Evolutionary conservation across 768 basidiomycete genomes (phyloP), one percentile per base, ranked within the genome.

Genomic region (Tephrocybe rancida): DNA sequence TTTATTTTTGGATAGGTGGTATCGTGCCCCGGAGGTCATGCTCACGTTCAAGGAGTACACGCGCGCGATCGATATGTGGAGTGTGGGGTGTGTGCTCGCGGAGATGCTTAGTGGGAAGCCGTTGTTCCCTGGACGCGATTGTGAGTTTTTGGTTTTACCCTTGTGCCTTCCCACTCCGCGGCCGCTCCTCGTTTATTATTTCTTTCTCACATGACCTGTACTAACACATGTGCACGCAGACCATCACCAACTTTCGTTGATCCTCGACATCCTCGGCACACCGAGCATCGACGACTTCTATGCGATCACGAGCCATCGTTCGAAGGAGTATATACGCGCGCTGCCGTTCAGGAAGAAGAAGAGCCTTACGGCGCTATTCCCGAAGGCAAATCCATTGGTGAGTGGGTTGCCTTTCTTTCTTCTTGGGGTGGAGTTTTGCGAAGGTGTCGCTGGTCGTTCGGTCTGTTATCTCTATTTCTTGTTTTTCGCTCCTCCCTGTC

Each of bases 1-100:
- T 14, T 35, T n/a, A 19, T 29, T 11, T 14, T 26, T 9, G 5
- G 19, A 35, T 42, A 87, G 93, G 64, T 98, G 96, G 96, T 98
- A 98, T 67, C 86, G 96, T 26, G 96, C 96, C 0, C 96, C 96
- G 0, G 96, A 98, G 68, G 92, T 98, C 56, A 98, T 98, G 96
- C 81, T 98, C 30, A 96, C 93, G 0, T 98, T 97, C 77, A 94
- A 95, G 65, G 88, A 95, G 74, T 98, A 98, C 68, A 95, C 93
- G 5, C 82, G 83, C 29, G 88, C 88, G 0, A 90, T 92, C 68
- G 90, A 92, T 59, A 81, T 93, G 67, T 94, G 91, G 92, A 86
- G 85, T 54, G 90, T 92, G 18, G 89, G 91, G 1, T 93, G 91
- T 65, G 86, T 92, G 2, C 72, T 92, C 44, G 95, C 95, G 6